Conservation (phyloP, 768 basidiomycete species). For the Daedaleopsis nitida region DNA sequence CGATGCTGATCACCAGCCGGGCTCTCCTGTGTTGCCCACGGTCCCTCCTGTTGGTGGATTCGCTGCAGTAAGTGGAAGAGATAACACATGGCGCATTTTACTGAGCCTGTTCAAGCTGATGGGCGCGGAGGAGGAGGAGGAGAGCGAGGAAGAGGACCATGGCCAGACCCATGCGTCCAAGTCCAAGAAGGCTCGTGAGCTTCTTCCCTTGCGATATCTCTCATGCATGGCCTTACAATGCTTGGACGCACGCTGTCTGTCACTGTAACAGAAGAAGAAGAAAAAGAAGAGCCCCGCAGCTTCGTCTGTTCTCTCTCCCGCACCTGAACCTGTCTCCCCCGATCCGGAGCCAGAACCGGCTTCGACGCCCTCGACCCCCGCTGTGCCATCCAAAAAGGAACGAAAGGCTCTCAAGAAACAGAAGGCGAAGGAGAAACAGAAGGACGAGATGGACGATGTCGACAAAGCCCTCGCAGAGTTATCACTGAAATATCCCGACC, state of each 20-base stretch:
- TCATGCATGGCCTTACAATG: neutral
- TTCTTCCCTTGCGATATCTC: neutral
- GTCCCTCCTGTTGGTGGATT: conserved; percentile 23
- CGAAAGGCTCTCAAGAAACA: conserved; percentile 61
- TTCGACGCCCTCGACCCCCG: conserved; percentile 9
- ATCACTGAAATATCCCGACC: conserved; percentile 69
- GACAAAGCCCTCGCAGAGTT: conserved; percentile 85
- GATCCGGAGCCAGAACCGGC: neutral
- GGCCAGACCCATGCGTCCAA: conserved; percentile 20
- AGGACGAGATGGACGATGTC: conserved; percentile 72
- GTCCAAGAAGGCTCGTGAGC: conserved; percentile 33
- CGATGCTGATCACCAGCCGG: conserved; percentile 35
- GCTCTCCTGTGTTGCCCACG: conserved; percentile 21
- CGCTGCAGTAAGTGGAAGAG: conserved; percentile 21
- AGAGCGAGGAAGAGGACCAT: conserved; percentile 16
- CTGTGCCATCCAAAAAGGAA: conserved; percentile 41
- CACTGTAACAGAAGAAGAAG: conserved; percentile 27
- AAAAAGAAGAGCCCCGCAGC: conserved; percentile 28
- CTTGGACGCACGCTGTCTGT: too few species aligned
- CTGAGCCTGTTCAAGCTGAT: conserved; percentile 9
- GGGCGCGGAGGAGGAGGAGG: conserved; percentile 6
- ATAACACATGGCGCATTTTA: neutral
- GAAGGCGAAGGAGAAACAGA: conserved; percentile 56
- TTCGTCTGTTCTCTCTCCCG: conserved; percentile 6
- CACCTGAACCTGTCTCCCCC: conserved; percentile 3